Percentiles rank a stretch among this genome's conserved stretches.
Evolutionary conservation across 805 yeast species (phyloP).

Genomic region (Pichia deserticola): DNA sequence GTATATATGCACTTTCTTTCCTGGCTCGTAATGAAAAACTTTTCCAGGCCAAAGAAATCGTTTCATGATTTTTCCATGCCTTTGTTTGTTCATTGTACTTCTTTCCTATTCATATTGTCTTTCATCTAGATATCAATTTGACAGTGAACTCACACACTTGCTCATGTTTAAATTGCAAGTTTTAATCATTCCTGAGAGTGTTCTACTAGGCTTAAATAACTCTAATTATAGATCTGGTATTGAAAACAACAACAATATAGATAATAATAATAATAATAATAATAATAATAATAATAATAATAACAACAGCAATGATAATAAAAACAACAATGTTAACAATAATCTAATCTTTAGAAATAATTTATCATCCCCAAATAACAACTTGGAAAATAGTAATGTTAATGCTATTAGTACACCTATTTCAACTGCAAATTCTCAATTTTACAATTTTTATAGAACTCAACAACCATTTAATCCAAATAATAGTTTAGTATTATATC

Average conservation of each 20-base stretch:
- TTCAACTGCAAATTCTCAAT: not conserved
- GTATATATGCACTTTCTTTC: too few species aligned
- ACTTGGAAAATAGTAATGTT: not conserved
- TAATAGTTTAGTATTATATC: constrained; percentile 7
- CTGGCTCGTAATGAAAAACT: too few species aligned
- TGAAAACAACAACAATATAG: not conserved
- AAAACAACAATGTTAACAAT: not conserved
- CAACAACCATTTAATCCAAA: constrained; percentile 1
- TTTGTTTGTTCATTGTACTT: too few species aligned
- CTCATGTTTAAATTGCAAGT: constrained; percentile 14
- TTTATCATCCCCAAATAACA: not conserved
- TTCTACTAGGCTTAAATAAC: not conserved
- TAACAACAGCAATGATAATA: not conserved
- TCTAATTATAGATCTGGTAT: not conserved
- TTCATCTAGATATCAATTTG: too few species aligned
- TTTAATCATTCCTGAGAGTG: constrained; percentile 11
- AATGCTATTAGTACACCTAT: constrained; percentile 6
- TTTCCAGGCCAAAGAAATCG: too few species aligned
- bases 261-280: not conserved
- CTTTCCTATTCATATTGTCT: too few species aligned
- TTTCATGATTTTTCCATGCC: too few species aligned
- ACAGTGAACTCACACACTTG: too few species aligned
- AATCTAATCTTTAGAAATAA: not conserved
- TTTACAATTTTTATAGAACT: not conserved
- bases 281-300: not conserved